Base-by-base conservation (phyloP, 768 basidiomycete species). In the Megacollybia marginata region DNA sequence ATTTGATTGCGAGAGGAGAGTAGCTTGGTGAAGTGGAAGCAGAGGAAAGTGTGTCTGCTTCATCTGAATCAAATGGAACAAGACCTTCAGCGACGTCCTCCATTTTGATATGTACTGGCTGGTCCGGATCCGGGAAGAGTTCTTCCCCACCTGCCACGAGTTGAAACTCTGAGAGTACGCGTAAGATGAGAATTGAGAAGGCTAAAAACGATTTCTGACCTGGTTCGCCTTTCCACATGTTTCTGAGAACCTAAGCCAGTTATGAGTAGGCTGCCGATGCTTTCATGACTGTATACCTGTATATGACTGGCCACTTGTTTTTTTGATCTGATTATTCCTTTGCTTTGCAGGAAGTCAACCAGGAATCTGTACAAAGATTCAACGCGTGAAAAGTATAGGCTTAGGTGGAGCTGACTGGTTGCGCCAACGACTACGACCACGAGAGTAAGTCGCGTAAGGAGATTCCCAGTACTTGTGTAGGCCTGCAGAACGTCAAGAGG, bases 291-390 rank as follows among this genome's bases (percentile, higher is more conserved):
- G 6, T 6, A 6, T 28, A 28, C 23, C 20, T 91, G 88, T 47
- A 91, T 86, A 59, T 91, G 88, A 64, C 84, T 87, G n/a, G 88
- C 88, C 55, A 91, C 88, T 64, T 91, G 88, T 65, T 91, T 90
- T 74, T 90, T 90, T 42, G 85, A 76, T 38, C 88, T 82, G 23
- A 74, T 74, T 61, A 91, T 78, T 49, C 83, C 84, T 34, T 73
- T 69, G 55, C 79, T 82, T 49, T 82, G 73, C 52, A 91, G 78
- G 59, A 86, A 84, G 55, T 89, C 86, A 61, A 90, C 88, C 54
- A 91, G 78, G 62, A 84, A 28, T 28, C 23, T 28, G 23, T 28
- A 28, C 23, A 28, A 28, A 3, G 23, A 28, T 28, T 28, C 23
- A 28, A 28, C 23, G 23, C 23, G 23, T 28, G 23, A 28, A 28